Evolutionary conservation across 2,329 filamentous ascomycete genomes (phyloP).

Genomic region (Alternaria brassicicola): DNA sequence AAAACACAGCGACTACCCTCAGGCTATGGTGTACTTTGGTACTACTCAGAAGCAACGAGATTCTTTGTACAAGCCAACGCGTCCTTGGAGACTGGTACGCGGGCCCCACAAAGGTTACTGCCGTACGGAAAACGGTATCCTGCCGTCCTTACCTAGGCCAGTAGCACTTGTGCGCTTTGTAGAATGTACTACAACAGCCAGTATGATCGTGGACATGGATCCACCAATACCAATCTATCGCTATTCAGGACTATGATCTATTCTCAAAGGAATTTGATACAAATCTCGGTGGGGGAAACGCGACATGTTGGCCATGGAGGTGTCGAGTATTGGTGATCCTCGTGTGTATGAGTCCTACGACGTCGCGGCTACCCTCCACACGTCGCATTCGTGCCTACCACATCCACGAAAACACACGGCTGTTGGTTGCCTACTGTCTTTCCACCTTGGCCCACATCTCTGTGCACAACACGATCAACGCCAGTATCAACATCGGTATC

Average conservation of each 20-base stretch:
- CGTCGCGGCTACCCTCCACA: neutral
- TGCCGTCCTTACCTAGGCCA: neutral
- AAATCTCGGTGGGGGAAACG: neutral
- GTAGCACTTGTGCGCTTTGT: neutral
- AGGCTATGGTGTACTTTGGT: neutral
- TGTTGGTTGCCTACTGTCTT: neutral
- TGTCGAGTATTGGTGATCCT: neutral
- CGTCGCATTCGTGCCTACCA: neutral
- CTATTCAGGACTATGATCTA: neutral
- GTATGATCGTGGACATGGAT: neutral
- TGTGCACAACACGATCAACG: conserved; percentile 7
- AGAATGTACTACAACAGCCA: neutral
- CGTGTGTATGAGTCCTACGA: neutral
- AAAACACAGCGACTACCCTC: neutral
- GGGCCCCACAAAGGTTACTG: neutral
- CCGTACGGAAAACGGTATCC: neutral
- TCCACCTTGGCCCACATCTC: neutral
- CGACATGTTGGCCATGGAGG: neutral
- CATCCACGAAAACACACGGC: neutral
- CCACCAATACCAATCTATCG: neutral
- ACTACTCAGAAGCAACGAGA: neutral
- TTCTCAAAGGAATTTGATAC: neutral
- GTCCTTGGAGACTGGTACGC: neutral
- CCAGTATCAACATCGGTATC: neutral
- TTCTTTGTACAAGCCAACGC: neutral